phyloP scores from a whole-genome alignment of 2,329 filamentous ascomycete species.

The Botrytis sinoallii region DNA sequence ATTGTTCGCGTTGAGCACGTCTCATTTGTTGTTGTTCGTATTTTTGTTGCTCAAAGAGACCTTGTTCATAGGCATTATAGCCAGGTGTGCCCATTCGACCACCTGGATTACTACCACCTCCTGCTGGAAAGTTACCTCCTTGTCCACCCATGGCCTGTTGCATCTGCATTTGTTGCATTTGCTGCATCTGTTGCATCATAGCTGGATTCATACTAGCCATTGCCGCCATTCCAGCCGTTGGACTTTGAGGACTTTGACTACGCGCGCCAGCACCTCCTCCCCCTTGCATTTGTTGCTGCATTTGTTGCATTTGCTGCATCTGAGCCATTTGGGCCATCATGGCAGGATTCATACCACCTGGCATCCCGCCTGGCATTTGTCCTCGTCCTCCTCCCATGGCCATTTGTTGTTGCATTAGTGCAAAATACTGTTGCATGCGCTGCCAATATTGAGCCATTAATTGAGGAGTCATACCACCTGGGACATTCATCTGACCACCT shows the following conservation, averaged over 20 bases:
- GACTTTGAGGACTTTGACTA: constrained; percentile 38
- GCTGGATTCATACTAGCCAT: constrained; percentile 40
- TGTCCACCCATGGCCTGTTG: constrained; percentile 40
- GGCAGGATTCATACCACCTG: constrained; percentile 65
- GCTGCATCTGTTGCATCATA: constrained; percentile 56
- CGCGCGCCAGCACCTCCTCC: constrained; percentile 32
- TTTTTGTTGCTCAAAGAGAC: constrained; percentile 74
- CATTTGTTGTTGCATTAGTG: constrained; percentile 92
- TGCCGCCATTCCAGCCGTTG: constrained; percentile 33
- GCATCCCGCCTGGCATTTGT: constrained; percentile 59
- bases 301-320: constrained; percentile 67
- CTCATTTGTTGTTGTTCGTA: constrained; percentile 65
- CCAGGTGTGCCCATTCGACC: constrained; percentile 42
- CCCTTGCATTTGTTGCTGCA: constrained; percentile 51
- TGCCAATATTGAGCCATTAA: constrained; percentile 99
- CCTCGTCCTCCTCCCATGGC: constrained; percentile 59
- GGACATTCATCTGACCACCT: constrained; percentile 39
- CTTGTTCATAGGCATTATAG: constrained; percentile 63
- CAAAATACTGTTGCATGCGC: constrained; percentile 96
- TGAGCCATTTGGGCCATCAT: constrained; percentile 77
- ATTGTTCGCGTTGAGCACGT: constrained; percentile 41
- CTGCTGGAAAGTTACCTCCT: constrained; percentile 35
- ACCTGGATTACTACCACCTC: constrained; percentile 42
- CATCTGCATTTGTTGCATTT: constrained; percentile 50
- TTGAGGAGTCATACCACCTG: constrained; percentile 80